Conservation (phyloP, 495 filamentous ascomycete genomes). For the Staphylotrichum longicolle region DNA sequence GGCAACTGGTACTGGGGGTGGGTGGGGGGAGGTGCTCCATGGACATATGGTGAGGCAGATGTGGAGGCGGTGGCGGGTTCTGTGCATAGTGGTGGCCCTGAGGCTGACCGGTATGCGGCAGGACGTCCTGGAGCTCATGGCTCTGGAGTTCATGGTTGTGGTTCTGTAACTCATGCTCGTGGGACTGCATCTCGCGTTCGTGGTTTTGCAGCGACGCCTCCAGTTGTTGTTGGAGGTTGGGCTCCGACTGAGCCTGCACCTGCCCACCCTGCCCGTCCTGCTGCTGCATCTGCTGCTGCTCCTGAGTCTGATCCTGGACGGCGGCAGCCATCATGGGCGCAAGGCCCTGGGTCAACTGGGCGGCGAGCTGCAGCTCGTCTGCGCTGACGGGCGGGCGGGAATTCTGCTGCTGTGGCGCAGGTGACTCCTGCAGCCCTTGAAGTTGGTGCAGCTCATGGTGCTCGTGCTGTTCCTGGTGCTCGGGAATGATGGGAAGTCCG, state of each 20-base stretch:
- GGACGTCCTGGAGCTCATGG: conserved; percentile 22
- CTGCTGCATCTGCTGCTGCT: conserved; percentile 21
- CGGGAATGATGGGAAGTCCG: conserved; percentile 18
- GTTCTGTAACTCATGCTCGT: conserved; percentile 26
- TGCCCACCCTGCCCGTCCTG: conserved; percentile 16
- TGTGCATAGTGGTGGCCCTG: conserved; percentile 25
- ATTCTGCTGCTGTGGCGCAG: conserved; percentile 34
- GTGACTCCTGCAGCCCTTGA: conserved; percentile 32
- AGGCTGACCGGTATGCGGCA: conserved; percentile 25
- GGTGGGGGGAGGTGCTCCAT: conserved; percentile 28
- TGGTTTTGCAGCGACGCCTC: conserved; percentile 37
- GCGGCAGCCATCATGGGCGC: conserved; percentile 35
- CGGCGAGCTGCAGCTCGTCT: conserved; percentile 53
- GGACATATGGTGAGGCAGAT: conserved; percentile 38
- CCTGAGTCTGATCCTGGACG: conserved; percentile 28
- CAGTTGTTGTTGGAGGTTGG: conserved; percentile 33
- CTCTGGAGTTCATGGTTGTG: conserved; percentile 27
- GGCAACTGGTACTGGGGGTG: conserved; percentile 26
- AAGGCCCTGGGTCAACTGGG: conserved; percentile 50
- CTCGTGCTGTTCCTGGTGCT: conserved; percentile 27
- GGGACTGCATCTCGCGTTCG: conserved; percentile 24
- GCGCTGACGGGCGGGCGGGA: conserved; percentile 36
- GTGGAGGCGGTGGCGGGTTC: conserved; percentile 24
- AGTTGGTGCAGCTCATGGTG: conserved; percentile 31
- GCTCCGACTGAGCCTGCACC: conserved; percentile 22